These are phyloP conservation scores for Rhizopus sp. DNA, from an alignment of 371 early-diverging fungal species.

Conservation along the genomic window DNA sequence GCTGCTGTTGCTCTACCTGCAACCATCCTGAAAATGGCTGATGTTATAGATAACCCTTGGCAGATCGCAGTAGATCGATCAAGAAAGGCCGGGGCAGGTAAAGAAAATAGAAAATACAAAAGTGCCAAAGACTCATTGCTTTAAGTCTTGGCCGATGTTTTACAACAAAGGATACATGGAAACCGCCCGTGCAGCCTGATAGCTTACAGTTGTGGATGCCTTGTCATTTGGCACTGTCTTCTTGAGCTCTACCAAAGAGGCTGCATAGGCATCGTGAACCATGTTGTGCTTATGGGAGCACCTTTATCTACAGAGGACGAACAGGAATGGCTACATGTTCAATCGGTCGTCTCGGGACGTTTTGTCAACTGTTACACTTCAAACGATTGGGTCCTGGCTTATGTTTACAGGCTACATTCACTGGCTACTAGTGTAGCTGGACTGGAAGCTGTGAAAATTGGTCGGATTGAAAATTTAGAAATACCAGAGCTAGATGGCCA, in stretches of 20 bases:
- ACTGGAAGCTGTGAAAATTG: conserved; percentile 62
- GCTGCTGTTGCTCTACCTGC: conserved; percentile 83
- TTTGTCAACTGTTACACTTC: conserved; percentile 88
- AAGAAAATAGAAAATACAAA: neutral
- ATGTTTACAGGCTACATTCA: conserved; percentile 72
- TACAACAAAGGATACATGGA: conserved; percentile 84
- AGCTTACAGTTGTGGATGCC: conserved; percentile 93
- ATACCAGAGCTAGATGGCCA: conserved; percentile 82
- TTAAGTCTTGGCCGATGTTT: conserved; percentile 77
- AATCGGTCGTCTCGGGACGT: conserved; percentile 78
- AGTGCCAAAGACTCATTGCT: neutral
- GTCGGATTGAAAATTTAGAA: conserved; percentile 78
- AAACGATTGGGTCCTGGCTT: conserved; percentile 90
- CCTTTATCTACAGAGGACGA: conserved; percentile 55
- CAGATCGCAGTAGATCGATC: conserved; percentile 82
- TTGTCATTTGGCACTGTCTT: conserved; percentile 88
- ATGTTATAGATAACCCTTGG: conserved; percentile 93
- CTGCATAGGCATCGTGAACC: conserved; percentile 52
- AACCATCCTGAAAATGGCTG: conserved; percentile 53
- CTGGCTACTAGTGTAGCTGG: conserved; percentile 80
- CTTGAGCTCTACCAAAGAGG: conserved; percentile 74
- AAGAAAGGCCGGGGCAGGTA: conserved; percentile 81
- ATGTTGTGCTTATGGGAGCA: conserved; percentile 66
- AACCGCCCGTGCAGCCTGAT: conserved; percentile 90
- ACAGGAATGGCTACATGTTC: conserved; percentile 48